phyloP scores from a whole-genome alignment of 441 rosid species.

The Pelargonium myrrhifolium region DNA sequence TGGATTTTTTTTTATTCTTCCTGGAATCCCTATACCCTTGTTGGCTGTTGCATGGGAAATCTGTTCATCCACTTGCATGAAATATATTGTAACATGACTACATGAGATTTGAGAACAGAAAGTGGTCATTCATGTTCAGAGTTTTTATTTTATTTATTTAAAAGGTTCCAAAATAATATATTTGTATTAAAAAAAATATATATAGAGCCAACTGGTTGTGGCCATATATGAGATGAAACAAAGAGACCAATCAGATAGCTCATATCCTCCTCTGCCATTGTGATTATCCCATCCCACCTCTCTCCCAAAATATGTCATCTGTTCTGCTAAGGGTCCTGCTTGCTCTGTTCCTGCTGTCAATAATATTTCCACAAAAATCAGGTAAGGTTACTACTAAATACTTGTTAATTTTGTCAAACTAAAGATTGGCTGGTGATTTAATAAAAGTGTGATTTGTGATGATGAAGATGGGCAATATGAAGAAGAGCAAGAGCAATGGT shows the following conservation, averaged over 20 bases:
- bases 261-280: too few relatives aligned
- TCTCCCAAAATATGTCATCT: neutral
- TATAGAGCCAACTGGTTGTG: neutral
- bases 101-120: too few relatives aligned
- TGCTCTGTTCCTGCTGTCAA: neutral
- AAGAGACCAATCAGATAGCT: neutral
- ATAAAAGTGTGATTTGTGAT: neutral
- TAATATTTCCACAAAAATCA: neutral
- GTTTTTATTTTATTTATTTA: too few relatives aligned
- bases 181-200: too few relatives aligned
- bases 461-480: neutral
- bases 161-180: too few relatives aligned
- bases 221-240: neutral
- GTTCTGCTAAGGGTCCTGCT: slow-evolving; percentile 1
- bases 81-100: too few relatives aligned
- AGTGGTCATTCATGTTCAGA: too few relatives aligned
- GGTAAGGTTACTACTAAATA: neutral
- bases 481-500: neutral
- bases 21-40: too few relatives aligned
- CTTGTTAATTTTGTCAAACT: neutral
- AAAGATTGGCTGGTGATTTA: neutral
- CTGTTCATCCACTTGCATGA: too few relatives aligned
- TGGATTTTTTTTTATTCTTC: too few relatives aligned
- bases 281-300: neutral
- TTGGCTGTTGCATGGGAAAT: too few relatives aligned